Conservation (phyloP, 2,329 filamentous ascomycete species). For the Phialocephala sp. region DNA sequence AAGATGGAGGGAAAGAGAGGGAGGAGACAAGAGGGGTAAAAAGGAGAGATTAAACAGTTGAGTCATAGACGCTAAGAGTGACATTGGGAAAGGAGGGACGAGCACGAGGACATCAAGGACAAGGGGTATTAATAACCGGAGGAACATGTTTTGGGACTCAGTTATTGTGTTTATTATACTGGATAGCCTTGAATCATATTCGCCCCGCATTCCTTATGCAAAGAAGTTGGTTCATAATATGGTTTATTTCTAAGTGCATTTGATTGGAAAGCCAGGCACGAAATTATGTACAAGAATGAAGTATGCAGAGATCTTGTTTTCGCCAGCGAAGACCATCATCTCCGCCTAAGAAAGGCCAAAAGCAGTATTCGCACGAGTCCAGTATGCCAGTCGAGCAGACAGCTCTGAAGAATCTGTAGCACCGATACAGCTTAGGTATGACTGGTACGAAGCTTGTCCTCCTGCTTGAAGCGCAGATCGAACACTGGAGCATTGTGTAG, state of each 20-base stretch:
- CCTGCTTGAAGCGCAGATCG: constrained; percentile 49
- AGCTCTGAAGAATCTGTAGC: constrained; percentile 51
- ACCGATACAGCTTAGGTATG: constrained; percentile 61
- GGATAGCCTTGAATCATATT: too few species aligned
- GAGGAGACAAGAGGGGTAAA: not conserved
- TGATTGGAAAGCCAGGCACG: too few species aligned
- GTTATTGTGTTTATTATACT: too few species aligned
- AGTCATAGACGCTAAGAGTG: too few species aligned
- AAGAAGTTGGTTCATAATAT: too few species aligned
- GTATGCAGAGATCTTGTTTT: not conserved
- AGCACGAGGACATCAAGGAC: too few species aligned
- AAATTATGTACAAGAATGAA: constrained; percentile 17
- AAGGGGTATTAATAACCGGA: too few species aligned
- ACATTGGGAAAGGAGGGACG: too few species aligned
- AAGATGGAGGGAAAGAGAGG: not conserved
- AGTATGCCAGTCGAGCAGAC: constrained; percentile 51
- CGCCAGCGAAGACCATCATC: constrained; percentile 22
- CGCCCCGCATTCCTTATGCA: too few species aligned
- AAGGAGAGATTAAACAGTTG: not conserved
- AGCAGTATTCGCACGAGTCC: constrained; percentile 52
- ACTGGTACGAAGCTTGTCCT: constrained; percentile 54
- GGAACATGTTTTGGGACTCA: too few species aligned
- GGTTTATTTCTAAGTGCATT: too few species aligned
- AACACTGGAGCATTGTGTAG: constrained; percentile 57
- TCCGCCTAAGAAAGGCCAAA: constrained; percentile 39